Evolutionary conservation across 2,329 filamentous ascomycete genomes (phyloP).

Genomic region (Pyrenochaeta sp.): DNA sequence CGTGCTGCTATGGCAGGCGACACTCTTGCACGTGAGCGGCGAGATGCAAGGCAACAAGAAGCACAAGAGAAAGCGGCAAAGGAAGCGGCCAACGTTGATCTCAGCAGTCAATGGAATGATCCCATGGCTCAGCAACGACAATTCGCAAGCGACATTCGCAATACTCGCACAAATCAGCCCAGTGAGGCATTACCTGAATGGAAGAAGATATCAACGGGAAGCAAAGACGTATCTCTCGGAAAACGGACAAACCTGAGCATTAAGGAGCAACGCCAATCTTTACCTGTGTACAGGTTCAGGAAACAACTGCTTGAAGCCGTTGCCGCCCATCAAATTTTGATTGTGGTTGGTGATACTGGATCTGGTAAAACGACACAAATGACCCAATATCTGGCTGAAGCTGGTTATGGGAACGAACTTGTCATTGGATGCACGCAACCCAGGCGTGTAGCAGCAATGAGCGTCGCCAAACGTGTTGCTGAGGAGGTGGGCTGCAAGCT

Average conservation of each 20-base stretch:
- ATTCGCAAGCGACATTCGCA: slow-evolving; percentile 87
- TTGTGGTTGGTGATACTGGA: slow-evolving; percentile 96
- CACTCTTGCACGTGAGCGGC: slow-evolving; percentile 84
- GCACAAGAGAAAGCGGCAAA: slow-evolving; percentile 79
- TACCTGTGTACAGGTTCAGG: slow-evolving; percentile 90
- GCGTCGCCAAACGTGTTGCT: slow-evolving; percentile 95
- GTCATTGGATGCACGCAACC: slow-evolving; percentile 97
- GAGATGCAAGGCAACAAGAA: slow-evolving; percentile 88
- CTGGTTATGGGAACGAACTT: slow-evolving; percentile 83
- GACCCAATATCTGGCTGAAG: slow-evolving; percentile 94
- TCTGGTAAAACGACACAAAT: slow-evolving; percentile 97
- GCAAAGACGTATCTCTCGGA: slow-evolving; percentile 80
- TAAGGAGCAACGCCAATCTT: slow-evolving; percentile 88
- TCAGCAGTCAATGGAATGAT: slow-evolving; percentile 93
- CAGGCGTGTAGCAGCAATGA: slow-evolving; percentile 97
- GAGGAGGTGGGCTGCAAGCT: slow-evolving; percentile 94
- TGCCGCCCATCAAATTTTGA: slow-evolving; percentile 84
- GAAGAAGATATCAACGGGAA: slow-evolving; percentile 83
- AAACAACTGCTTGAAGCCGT: slow-evolving; percentile 88
- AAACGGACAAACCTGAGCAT: slow-evolving; percentile 91
- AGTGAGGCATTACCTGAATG: slow-evolving; percentile 83
- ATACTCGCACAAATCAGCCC: slow-evolving; percentile 65
- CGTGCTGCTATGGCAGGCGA: slow-evolving; percentile 94
- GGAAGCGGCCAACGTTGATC: slow-evolving; percentile 77
- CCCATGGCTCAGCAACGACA: slow-evolving; percentile 91